Evolutionary conservation across 2,329 filamentous ascomycete species (phyloP).

Genomic region (Fusarium brevicatenulatum): DNA sequence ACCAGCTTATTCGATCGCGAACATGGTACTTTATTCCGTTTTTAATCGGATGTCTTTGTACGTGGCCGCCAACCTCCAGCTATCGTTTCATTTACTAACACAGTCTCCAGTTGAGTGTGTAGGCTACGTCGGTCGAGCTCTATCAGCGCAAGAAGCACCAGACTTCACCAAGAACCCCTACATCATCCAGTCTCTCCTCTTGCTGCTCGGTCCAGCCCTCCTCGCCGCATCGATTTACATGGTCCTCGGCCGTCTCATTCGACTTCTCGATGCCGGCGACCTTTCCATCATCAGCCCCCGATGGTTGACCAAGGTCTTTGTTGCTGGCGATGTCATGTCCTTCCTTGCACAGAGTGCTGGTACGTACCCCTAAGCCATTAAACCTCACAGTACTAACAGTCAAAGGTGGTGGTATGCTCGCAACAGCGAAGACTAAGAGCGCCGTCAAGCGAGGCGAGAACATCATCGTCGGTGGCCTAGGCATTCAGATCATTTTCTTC

Average conservation of each 20-base stretch:
- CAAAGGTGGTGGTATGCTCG: conserved; percentile 42
- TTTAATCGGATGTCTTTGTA: conserved; percentile 63
- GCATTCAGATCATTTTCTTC: conserved; percentile 66
- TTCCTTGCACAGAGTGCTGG: conserved; percentile 51
- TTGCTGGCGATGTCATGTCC: conserved; percentile 59
- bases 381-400: background rate
- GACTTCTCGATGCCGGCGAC: conserved; percentile 50
- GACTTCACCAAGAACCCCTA: conserved; percentile 49
- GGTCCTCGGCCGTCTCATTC: conserved; percentile 55
- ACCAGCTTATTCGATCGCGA: conserved; percentile 52
- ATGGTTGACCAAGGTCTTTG: conserved; percentile 63
- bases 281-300: conserved; percentile 54
- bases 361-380: background rate
- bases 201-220: conserved; percentile 53
- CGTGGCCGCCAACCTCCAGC: conserved; percentile 1
- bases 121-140: conserved; percentile 60
- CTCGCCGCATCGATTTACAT: conserved; percentile 61
- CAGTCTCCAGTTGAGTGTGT: conserved; percentile 40
- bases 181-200: conserved; percentile 53
- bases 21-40: conserved; percentile 66
- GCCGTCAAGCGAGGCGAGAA: conserved; percentile 53
- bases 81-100: background rate
- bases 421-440: conserved; percentile 40
- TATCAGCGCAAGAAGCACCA: conserved; percentile 55
- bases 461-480: conserved; percentile 62